Evolutionary conservation across 352 stramenopile species (phyloP), one percentile per base, ranked within the genome.

Genomic region (Globisporangium heterothallicum): DNA sequence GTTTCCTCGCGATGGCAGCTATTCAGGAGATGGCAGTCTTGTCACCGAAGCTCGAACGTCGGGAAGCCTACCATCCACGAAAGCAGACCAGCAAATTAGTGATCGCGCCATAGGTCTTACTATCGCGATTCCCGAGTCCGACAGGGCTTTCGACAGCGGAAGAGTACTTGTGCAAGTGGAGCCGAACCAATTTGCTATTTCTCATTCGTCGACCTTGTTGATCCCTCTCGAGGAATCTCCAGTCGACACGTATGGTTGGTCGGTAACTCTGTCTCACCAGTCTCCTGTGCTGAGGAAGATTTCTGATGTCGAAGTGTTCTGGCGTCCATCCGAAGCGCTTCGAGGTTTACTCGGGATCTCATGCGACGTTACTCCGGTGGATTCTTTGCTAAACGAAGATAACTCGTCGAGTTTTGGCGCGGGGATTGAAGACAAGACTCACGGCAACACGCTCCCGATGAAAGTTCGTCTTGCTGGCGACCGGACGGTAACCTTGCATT

Each of bases 201-300:
- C 70, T 29, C 56, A 66, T 4, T 70, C 58, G 4, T 86, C 66
- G 35, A 84, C 59, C 7, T 60, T 94, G 52, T 50, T 91, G 12
- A 61, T 95, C 19, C 74, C 76, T 30, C 66, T 89, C 6, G 82
- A 93, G 69, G 84, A 93, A 59, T 74, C 68, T 10, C 84, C 84
- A 6, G 60, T 55, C 38, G 74, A 88, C 38, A 70, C 78, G 29
- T 53, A 62, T 21, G 81, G 75, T 0, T 94, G 84, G 79, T 61
- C 44, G 2, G 51, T 84, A 30, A 69, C 53, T 7, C 27, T 88
- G 18, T 77, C 71, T 7, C 51, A 78, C 27, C 56, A 60, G 13
- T 74, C 70, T 41, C 64, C 64, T 9, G 12, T 25, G 6, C 19
- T 55, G n/a, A 58, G 57, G 16, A 47, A 56, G 13, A 53, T 32